Evolutionary conservation across 257 asterid species (phyloP), one percentile per base, ranked within the genome.

Genomic region (Phtheirospermum japonicum): DNA sequence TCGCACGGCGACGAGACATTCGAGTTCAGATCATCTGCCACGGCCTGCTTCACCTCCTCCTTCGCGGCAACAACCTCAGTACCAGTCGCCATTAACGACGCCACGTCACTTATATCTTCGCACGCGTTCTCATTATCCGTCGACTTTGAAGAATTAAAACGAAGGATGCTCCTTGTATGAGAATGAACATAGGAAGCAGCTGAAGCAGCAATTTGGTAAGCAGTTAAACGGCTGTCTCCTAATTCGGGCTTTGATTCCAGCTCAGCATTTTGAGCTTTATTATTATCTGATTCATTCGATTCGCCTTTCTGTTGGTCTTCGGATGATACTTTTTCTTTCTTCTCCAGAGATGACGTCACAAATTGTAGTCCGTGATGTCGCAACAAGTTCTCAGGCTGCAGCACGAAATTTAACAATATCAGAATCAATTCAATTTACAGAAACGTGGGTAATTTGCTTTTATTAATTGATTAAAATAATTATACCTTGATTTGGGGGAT

Each of bases 31-130:
- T 89, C 96, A 74, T 93, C 97, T 13, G 99, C 99, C 32, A 89
- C 96, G 37, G 99, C 96, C 70, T 89, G 97, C 71, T 93, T 93
- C 14, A 89, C 95, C 76, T 87, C 96, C 81, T 93, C 99, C 72
- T 93, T 85, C 14, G 99, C 96, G 70, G 99, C 96, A 74, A 93
- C 96, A 58, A 87, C 99, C 0, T 95, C 80, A 2, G 97, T 89
- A 57, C 87, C 94, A 71, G 95, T 84, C n/a, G 85, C 95, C 84
- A 83, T 83, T 54, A 89, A 73, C 10, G 96, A 89, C 31, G 93
- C 87, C 70, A 85, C 70, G 4, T 84, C 90, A 33, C 45, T 34
- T n/a, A 31, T 53, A 32, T 61, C 65, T 17, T 73, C 71, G 9
- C 64, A 23, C 46, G 31, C 26, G 54, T 61, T 70, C 54, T 79